Conservation (phyloP, 1,284 basidiomycete species). For the Fistulina hepatica region DNA sequence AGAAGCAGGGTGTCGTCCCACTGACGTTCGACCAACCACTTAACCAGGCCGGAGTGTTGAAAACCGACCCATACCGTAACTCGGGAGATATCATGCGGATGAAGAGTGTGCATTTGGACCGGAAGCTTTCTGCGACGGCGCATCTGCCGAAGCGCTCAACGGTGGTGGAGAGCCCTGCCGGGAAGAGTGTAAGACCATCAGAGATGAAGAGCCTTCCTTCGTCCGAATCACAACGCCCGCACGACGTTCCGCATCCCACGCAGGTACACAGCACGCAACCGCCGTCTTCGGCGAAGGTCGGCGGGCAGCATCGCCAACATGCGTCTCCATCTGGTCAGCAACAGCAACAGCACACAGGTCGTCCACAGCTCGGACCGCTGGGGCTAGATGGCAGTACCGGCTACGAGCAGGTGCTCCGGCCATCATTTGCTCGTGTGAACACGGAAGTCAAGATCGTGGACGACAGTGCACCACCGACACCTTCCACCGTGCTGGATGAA, state of each 20-base stretch:
- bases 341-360: conserved; percentile 27
- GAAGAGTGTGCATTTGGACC: conserved; percentile 87
- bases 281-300: conserved; percentile 21
- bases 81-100: conserved; percentile 88
- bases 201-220: too few species aligned
- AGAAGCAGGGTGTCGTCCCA: conserved; percentile 86
- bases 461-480: conserved; percentile 64
- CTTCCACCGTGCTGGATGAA: conserved; percentile 39
- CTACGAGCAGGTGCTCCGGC: conserved; percentile 51
- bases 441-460: conserved; percentile 87
- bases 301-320: conserved; percentile 23
- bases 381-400: conserved; percentile 19
- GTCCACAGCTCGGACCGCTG: conserved; percentile 22
- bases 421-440: conserved; percentile 70
- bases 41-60: conserved; percentile 7
- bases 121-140: conserved; percentile 90
- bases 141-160: conserved; percentile 89
- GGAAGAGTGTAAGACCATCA: conserved; percentile 82
- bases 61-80: conserved; percentile 58
- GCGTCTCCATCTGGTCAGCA: conserved; percentile 22
- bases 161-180: conserved; percentile 92
- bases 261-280: conserved; percentile 34
- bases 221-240: too few species aligned
- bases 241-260: conserved; percentile 26
- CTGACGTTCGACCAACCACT: conserved; percentile 58